Evolutionary conservation across 495 filamentous ascomycete genomes (phyloP), one percentile per base, ranked within the genome.

Genomic region (Elaphomyces granulatus): DNA sequence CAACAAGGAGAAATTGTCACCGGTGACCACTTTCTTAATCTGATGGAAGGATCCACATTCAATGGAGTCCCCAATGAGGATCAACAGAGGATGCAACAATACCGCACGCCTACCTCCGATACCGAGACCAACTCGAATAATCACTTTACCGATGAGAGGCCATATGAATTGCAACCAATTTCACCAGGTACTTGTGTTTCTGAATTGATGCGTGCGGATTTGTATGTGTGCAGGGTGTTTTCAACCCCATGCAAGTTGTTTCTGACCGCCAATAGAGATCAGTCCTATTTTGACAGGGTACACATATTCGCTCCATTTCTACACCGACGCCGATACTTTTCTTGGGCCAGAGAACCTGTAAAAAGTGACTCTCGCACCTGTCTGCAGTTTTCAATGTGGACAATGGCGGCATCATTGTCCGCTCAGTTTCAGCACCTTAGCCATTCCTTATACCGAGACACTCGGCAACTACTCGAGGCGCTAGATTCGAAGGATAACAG

Each of bases 231-330:
- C n/a, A n/a, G n/a, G n/a, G n/a, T n/a, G n/a, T n/a, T n/a, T n/a
- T n/a, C n/a, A n/a, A n/a, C n/a, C n/a, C n/a, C n/a, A n/a, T n/a
- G n/a, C n/a, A n/a, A n/a, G n/a, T n/a, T n/a, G n/a, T n/a, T n/a
- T 15, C 16, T 21, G 14, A 36, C 10, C 15, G n/a, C 31, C 21
- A 14, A 15, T 37, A 68, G 62, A 33, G 70, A 75, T 34, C 67
- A 73, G 47, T 48, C 75, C 15, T 77, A 75, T 38, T 75, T 77
- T 42, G 72, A 77, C 33, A 61, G 72, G 20, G 68, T 75, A 3
- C 71, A 77, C 28, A 59, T 67, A 8, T 63, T 66, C 17, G 53
- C 65, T 1, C 72, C 72, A 2, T 70, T 77, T 9, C 50, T 77
- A 4, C 66, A 74, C 42, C 60, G 68, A 39, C 45, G 53, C 38